Conservation (phyloP, 768 basidiomycete genomes). For the Neoboletus magnificus region DNA sequence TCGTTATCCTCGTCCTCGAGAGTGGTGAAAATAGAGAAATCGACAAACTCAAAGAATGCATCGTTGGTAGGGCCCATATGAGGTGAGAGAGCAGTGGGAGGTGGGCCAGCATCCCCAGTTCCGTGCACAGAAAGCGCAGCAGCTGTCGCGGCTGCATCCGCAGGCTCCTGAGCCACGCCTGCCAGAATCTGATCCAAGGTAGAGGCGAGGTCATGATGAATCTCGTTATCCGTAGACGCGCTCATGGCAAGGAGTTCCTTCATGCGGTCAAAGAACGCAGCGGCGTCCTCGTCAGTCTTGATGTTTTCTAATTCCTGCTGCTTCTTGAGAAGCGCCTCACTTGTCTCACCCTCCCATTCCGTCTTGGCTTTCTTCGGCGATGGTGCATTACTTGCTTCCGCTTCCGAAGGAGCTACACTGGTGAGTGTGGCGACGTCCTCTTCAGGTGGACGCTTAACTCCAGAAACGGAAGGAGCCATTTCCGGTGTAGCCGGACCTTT, state of each 20-base stretch:
- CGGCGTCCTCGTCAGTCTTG: constrained; percentile 66
- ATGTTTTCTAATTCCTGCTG: constrained; percentile 42
- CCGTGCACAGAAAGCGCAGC: constrained; percentile 27
- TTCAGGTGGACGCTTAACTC: constrained; percentile 35
- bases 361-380: constrained; percentile 71
- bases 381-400: constrained; percentile 45
- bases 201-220: constrained; percentile 49
- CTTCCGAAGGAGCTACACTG: constrained; percentile 32
- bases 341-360: constrained; percentile 65
- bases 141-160: constrained; percentile 30
- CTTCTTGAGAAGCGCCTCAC: constrained; percentile 44
- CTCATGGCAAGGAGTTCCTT: constrained; percentile 58
- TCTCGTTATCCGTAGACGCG: constrained; percentile 37
- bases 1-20: constrained; percentile 55
- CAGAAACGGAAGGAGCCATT: constrained; percentile 28
- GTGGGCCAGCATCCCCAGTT: constrained; percentile 30
- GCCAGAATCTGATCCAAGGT: constrained; percentile 64
- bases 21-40: constrained; percentile 60
- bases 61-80: constrained; percentile 36
- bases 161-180: constrained; percentile 44
- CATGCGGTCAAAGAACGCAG: constrained; percentile 60
- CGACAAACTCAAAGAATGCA: constrained; percentile 54
- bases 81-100: constrained; percentile 33
- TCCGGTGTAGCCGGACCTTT: constrained; percentile 35
- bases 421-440: constrained; percentile 31